These are phyloP conservation scores for Metarhizium brunneum DNA, from an alignment of 2,329 filamentous ascomycete species.

Conservation along the genomic window DNA sequence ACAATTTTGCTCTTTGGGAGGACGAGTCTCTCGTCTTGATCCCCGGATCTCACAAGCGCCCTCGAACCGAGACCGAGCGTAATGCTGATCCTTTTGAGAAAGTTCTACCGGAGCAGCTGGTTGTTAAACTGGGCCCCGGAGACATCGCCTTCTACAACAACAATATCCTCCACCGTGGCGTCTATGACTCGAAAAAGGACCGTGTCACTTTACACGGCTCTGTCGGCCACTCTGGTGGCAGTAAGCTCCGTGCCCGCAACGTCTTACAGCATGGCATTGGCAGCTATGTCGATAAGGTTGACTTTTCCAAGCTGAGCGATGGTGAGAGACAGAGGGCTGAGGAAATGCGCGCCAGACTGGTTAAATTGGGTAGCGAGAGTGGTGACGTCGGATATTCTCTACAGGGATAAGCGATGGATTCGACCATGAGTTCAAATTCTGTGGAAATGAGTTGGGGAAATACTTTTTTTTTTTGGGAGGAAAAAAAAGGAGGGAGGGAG, in stretches of 20 bases:
- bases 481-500: no score
- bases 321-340: constrained; percentile 41
- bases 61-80: constrained; percentile 62
- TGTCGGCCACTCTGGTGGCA: constrained; percentile 51
- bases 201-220: constrained; percentile 65
- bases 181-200: constrained; percentile 50
- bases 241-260: constrained; percentile 53
- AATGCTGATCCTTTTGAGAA: constrained; percentile 55
- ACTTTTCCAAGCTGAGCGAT: constrained; percentile 40
- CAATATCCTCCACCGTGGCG: constrained; percentile 71
- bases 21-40: constrained; percentile 68
- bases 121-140: constrained; percentile 59
- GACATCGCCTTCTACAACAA: constrained; percentile 87
- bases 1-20: constrained; percentile 73
- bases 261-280: constrained; percentile 68
- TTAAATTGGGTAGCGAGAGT: constrained; percentile 51
- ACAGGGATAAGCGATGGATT: constrained; percentile 31
- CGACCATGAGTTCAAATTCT: no score
- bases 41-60: constrained; percentile 64
- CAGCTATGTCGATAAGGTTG: constrained; percentile 50
- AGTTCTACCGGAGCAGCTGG: constrained; percentile 51
- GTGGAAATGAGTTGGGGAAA: no score
- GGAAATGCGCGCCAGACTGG: constrained; percentile 53
- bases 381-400: constrained; percentile 57
- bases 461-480: no score